Evolutionary conservation across 2,329 filamentous ascomycete genomes (phyloP), one percentile per base, ranked within the genome.

Genomic region (Pseudogymnoascus sp.): DNA sequence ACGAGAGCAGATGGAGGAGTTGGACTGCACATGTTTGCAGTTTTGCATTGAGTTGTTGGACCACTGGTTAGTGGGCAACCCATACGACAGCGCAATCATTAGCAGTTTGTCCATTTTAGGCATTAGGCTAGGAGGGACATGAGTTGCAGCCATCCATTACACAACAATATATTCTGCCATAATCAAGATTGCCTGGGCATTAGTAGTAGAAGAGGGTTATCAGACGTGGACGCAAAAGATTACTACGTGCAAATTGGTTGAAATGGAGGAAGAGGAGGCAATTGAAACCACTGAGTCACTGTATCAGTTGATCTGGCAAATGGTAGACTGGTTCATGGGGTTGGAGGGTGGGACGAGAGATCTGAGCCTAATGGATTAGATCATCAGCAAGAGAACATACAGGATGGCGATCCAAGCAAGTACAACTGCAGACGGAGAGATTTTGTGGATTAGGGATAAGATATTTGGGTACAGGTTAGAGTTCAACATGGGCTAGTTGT

Each of bases 331-430:
- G 23, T 26, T 26, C 5, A 21, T 21, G 21, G 21, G 21, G 21
- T 21, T 21, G 21, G 21, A 26, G 31, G 57, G 57, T 11, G 29
- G 29, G 5, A 60, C 29, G 29, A 60, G 57, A 60, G 57, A 60
- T 3, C 31, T 29, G 1, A 29, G 18, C 57, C 57, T 6, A 3
- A 60, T 60, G 12, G 57, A 60, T 60, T 37, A 5, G 57, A 60
- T 37, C 23, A 60, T 60, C 5, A 60, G 57, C 57, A 60, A 60
- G 57, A n/a, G 57, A 34, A 34, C 57, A 36, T 60, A 60, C 3
- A 4, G 29, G 29, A 60, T 60, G 6, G 69, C 71, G 1, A 79
- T 80, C 67, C 76, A 78, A 18, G 37, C 37, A 5, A 40, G 6
- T 18, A 40, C 6, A 2, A 40, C 37, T 1, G n/a, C n/a, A 4